Base-by-base conservation (phyloP, 768 basidiomycete species). In the Gloeostereum incarnatum region DNA sequence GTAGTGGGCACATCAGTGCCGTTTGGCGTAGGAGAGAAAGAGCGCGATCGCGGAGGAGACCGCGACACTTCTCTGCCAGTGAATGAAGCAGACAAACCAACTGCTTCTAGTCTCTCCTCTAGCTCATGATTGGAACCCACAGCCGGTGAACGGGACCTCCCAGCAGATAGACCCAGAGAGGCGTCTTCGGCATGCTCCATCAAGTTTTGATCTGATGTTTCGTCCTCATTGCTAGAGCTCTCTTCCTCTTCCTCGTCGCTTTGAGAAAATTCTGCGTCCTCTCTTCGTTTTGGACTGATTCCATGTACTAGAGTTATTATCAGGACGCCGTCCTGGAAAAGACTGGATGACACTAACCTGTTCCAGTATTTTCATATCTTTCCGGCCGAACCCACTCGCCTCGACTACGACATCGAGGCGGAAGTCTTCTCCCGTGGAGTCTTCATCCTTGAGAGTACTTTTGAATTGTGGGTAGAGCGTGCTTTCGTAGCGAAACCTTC, bases 401-500 rank as follows among this genome's bases (percentile, higher is more conserved):
- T 85, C 84, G 5, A 97, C 93, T 47, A 88, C 72, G 14, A 96
- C 79, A 63, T 99, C 96, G 33, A 97, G 62, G 42, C 73, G 69
- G 58, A 90, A 90, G n/a, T 70, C 68, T 9, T 60, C 66, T 21
- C 60, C 63, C 45, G 70, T 69, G 32, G 52, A 49, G 17, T 55
- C 51, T 18, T 55, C 52, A 21, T 74, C 68, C 20, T 65, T 63
- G 41, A 86, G 38, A 0, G 73, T 70, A 46, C 75, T 75, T 45
- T 68, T 78, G 65, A 97, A 97, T 38, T 74, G 75, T 10, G 96
- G 96, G 60, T 87, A 98, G 29, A 92, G 59, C 0, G 71, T 63
- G 43, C 90, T 92, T 61, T 98, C 96, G 56, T 94, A 99, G 42
- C 80, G 75, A 63, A 97, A 98, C 18, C 93, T 67, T 42, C 89